A percentile compares a stretch with the other conserved stretches of the same genome.
Evolutionary conservation across 2,329 filamentous ascomycete species (phyloP).

Genomic region (Aspergillus brasiliensis): DNA sequence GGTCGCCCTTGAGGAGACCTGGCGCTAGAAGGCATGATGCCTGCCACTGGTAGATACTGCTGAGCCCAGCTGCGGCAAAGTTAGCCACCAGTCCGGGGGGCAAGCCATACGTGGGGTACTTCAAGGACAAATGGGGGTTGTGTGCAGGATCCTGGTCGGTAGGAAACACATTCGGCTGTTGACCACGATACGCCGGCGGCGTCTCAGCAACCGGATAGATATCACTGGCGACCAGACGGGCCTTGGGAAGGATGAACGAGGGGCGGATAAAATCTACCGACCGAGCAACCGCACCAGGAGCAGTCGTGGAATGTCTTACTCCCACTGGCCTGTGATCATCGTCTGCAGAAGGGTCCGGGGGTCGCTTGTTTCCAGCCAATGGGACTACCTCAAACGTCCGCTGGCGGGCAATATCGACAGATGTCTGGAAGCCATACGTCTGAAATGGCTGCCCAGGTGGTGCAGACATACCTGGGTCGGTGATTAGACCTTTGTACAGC

Average conservation of each 20-base stretch:
- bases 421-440: conserved; percentile 56
- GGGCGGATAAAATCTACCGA: conserved; percentile 32
- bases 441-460: conserved; percentile 38
- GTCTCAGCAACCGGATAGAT: conserved; percentile 32
- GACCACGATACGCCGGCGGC: conserved; percentile 10
- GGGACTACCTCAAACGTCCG: conserved; percentile 44
- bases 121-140: conserved; percentile 58
- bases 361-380: conserved; percentile 55
- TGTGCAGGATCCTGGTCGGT: conserved; percentile 46
- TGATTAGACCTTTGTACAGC: conserved; percentile 1
- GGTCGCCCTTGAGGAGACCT: conserved; percentile 65
- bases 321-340: conserved; percentile 13
- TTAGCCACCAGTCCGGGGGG: conserved; percentile 64
- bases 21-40: conserved; percentile 70
- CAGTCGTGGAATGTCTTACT: conserved; percentile 5
- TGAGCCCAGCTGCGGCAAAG: conserved; percentile 67
- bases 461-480: conserved; percentile 28
- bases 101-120: conserved; percentile 65
- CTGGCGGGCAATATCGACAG: conserved; percentile 45
- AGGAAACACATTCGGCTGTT: conserved; percentile 52
- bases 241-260: conserved; percentile 25
- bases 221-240: conserved; percentile 45
- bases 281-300: not conserved
- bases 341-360: conserved; percentile 26
- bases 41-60: conserved; percentile 77